Conservation (phyloP, 805 yeast species). For the Pichia scutulata region DNA sequence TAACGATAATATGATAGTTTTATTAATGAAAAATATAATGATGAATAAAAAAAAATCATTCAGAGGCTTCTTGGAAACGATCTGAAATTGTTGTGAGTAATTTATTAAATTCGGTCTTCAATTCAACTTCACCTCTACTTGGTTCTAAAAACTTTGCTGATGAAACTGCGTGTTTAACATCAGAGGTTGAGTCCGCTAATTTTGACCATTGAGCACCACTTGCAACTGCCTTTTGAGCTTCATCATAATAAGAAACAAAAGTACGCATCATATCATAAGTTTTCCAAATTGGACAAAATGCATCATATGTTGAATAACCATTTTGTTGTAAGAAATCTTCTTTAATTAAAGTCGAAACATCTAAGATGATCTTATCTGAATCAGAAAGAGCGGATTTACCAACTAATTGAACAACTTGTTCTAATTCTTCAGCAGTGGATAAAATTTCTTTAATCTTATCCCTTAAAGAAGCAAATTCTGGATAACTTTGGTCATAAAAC, state of each 20-base stretch:
- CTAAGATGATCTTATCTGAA: slow-evolving; percentile 92
- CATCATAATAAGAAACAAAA: slow-evolving; percentile 85
- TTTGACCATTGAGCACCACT: slow-evolving; percentile 94
- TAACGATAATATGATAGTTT: background rate
- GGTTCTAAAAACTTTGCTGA: slow-evolving; percentile 97
- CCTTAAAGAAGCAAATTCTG: slow-evolving; percentile 88
- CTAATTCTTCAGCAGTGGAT: slow-evolving; percentile 96
- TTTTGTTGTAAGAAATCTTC: slow-evolving; percentile 99
- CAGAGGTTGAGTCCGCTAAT: slow-evolving; percentile 80
- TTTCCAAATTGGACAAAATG: slow-evolving; percentile 99
- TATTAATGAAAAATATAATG: background rate
- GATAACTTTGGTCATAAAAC: slow-evolving; percentile 78
- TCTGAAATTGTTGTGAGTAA: slow-evolving; percentile 72
- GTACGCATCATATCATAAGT: slow-evolving; percentile 97
- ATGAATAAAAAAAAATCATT: slow-evolving; percentile 36
- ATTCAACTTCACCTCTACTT: slow-evolving; percentile 76
- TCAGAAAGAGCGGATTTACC: slow-evolving; percentile 98
- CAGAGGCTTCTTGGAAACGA: slow-evolving; percentile 92
- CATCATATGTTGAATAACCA: slow-evolving; percentile 97
- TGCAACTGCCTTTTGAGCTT: slow-evolving; percentile 94
- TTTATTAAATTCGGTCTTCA: slow-evolving; percentile 67
- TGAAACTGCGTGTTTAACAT: slow-evolving; percentile 88
- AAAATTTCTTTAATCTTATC: slow-evolving; percentile 89
- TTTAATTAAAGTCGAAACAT: slow-evolving; percentile 83
- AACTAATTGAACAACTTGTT: slow-evolving; percentile 97